Base-by-base conservation (phyloP, 495 filamentous ascomycete genomes). In the Polyplosphaeria fusca region DNA sequence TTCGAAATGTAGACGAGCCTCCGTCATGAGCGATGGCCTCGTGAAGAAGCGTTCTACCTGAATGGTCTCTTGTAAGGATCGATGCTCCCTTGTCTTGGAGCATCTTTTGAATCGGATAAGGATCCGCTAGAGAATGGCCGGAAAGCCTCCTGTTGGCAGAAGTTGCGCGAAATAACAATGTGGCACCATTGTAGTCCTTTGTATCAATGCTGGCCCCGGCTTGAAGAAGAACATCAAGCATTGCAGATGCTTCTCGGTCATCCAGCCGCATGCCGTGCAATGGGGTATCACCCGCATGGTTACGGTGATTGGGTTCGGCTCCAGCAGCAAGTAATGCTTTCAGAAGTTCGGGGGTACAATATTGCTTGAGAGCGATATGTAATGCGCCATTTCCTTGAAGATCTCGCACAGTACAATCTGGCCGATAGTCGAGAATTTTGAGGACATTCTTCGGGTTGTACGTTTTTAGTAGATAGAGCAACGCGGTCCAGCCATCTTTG, bases 281-380 rank as follows among this genome's bases (percentile, higher is more conserved):
- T 2, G 75, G 71, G 16, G 75, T 77, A 18, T 70, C 50, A 1
- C 75, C 75, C 2, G 63, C 37, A 4, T 55, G 38, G 48, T 77
- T 67, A 3, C 9, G 25, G 14, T 45, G 16, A 25, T 42, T 38
- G 4, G 30, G 28, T 38, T 60, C 38, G 11, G 38, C 56, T 19
- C 56, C 56, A 13, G 47, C 20, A 26, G 30, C 49, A 3, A 53
- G 28, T 5, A 61, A 52, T 19, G 3, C n/a, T 12, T 25, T 23
- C 3, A 55, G 13, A 5, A 49, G 4, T 11, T 49, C 19, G 11
- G 11, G 7, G 3, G 12, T 14, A 4, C 24, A 25, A 28, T 5
- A 38, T 14, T 24, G 9, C 2, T 40, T 52, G 14, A 27, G 14
- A 0, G 54, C 40, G n/a, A 47, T 14, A 24, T 60, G 56, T 20